Evolutionary conservation across 352 stramenopile genomes (phyloP).

Genomic region (Phytopythium aichiense): DNA sequence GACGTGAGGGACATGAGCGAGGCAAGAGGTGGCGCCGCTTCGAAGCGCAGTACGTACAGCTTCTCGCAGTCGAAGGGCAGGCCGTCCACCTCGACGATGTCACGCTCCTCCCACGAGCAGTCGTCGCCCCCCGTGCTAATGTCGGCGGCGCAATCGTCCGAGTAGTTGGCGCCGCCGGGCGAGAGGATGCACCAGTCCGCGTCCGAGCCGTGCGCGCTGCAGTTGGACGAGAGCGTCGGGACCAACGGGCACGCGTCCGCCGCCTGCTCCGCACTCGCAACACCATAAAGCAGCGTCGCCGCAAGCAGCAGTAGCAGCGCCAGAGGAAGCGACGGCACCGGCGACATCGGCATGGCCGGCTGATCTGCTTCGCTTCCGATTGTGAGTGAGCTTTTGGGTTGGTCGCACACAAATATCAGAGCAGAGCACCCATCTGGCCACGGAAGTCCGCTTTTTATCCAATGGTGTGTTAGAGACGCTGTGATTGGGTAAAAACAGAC

Average conservation of each 20-base stretch:
- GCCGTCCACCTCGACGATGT: background rate
- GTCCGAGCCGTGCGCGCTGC: background rate
- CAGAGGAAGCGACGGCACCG: too few relatives aligned
- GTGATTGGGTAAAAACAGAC: too few relatives aligned
- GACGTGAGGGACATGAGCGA: background rate
- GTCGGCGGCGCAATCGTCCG: background rate
- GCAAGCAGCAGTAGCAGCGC: too few relatives aligned
- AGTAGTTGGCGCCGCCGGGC: background rate
- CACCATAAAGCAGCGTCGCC: too few relatives aligned
- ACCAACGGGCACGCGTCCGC: background rate
- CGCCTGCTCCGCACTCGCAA: too few relatives aligned
- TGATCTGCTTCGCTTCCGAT: too few relatives aligned
- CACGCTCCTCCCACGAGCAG: background rate
- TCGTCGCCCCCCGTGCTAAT: background rate
- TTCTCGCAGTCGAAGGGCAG: constrained; percentile 6
- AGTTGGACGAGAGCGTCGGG: background rate
- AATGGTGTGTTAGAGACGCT: too few relatives aligned
- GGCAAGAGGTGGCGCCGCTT: background rate
- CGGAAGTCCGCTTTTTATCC: too few relatives aligned
- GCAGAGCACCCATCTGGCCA: too few relatives aligned
- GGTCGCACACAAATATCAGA: too few relatives aligned
- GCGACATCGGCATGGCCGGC: too few relatives aligned
- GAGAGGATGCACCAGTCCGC: background rate
- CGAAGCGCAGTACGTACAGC: background rate
- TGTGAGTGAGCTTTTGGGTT: too few relatives aligned